phyloP scores from a whole-genome alignment of 768 basidiomycete species.

The Leccinum boreale region DNA sequence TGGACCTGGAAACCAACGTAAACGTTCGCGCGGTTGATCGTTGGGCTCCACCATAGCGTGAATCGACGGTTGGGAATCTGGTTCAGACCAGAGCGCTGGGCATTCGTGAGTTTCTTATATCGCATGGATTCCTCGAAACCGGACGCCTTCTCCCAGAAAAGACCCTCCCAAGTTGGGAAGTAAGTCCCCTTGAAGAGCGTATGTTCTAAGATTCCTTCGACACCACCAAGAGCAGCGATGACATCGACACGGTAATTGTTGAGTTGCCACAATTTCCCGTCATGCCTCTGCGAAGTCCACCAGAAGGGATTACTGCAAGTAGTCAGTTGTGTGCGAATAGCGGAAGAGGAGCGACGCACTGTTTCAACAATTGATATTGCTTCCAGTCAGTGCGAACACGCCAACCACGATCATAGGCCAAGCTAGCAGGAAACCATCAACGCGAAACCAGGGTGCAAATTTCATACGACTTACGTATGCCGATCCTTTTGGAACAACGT shows the following conservation, averaged over 20 bases:
- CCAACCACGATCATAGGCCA: conserved; percentile 99
- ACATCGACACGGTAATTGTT: conserved; percentile 99
- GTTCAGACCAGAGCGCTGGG: conserved; percentile 95
- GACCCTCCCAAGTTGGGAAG: conserved; percentile 97
- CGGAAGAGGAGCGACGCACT: conserved; percentile 46
- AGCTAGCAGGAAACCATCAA: conserved; percentile 33
- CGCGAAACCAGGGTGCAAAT: neutral
- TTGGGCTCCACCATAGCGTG: conserved; percentile 99
- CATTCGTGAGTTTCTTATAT: conserved; percentile 96
- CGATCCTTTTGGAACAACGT: conserved; percentile 99
- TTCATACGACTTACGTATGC: conserved; percentile 60
- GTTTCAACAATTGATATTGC: conserved; percentile 90
- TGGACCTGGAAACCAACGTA: conserved; percentile 99
- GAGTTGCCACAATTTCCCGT: conserved; percentile 94
- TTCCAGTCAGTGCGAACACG: conserved; percentile 98
- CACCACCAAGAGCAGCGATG: conserved; percentile 95
- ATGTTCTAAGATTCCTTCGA: conserved; percentile 95
- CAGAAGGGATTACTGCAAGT: conserved; percentile 88
- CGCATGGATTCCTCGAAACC: conserved; percentile 97
- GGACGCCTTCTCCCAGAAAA: conserved; percentile 98
- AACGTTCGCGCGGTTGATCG: conserved; percentile 98
- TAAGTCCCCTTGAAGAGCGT: conserved; percentile 97
- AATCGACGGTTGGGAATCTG: conserved; percentile 99
- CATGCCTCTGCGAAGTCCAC: conserved; percentile 98
- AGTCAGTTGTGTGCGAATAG: conserved; percentile 8